Base-by-base conservation (phyloP, 202 grass and related monocot species). In the Schoenoplectus tabernaemontani region DNA sequence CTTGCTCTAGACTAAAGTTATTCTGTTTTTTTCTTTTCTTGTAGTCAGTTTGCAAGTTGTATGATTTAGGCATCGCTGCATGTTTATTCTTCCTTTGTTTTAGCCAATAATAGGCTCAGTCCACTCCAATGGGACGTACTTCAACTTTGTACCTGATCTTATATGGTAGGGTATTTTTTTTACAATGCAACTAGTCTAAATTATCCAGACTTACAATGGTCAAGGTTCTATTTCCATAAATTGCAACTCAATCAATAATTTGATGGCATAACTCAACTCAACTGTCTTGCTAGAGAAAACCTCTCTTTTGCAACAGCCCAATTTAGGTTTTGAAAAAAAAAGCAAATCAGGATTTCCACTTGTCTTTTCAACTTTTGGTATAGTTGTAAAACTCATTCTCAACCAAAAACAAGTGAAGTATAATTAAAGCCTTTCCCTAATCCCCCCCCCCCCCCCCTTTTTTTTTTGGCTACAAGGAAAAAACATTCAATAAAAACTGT, bases 371-470 rank as follows among this genome's bases (percentile, higher is more conserved):
- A n/a, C 7, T 73, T 32, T 16, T 51, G 43, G 13, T 51, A 4
- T 51, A 33, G 13, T n/a, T 16, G 12, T 32, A 46, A 73, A 73
- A 12, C 68, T 73, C 43, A 7, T 60, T 51, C 50, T 43, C 19
- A 46, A 65, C 43, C 17, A 19, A 85, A 80, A 2, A 8, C 11
- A 80, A 64, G 80, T 56, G n/a, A n/a, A n/a, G n/a, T n/a, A n/a
- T n/a, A n/a, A n/a, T n/a, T n/a, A n/a, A n/a, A n/a, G n/a, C n/a
- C n/a, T n/a, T n/a, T n/a, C n/a, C n/a, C n/a, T n/a, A n/a, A n/a
- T n/a, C n/a, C n/a, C n/a, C n/a, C n/a, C n/a, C n/a, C n/a, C n/a
- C n/a, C n/a, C n/a, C n/a, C n/a, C n/a, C n/a, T n/a, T n/a, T n/a
- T n/a, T n/a, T n/a, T n/a, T n/a, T n/a, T n/a, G n/a, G 58, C 17